These are phyloP conservation scores for Hericium coralloides DNA, from an alignment of 768 basidiomycete species.

Conservation along the genomic window DNA sequence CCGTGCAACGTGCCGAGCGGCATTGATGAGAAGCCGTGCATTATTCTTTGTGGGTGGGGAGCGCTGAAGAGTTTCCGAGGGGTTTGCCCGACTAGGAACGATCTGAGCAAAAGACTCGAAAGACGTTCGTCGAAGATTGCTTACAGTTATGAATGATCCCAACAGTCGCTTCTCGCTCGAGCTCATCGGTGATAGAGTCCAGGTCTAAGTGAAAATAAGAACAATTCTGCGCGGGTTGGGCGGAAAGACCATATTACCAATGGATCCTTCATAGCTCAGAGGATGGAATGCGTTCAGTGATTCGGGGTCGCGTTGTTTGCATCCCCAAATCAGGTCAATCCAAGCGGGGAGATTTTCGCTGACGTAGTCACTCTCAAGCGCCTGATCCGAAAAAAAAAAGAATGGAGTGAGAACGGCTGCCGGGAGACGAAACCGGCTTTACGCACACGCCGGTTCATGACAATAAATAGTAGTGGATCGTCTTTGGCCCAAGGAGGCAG, in stretches of 20 bases:
- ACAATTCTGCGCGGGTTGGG: neutral
- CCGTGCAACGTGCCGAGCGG: conserved; percentile 68
- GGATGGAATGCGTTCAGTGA: conserved; percentile 88
- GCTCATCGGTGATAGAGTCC: conserved; percentile 75
- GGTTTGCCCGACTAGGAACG: conserved; percentile 72
- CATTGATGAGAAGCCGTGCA: conserved; percentile 63
- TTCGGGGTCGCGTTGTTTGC: conserved; percentile 69
- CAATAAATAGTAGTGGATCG: conserved; percentile 78
- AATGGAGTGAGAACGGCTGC: neutral
- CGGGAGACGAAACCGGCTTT: neutral
- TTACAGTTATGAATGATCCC: conserved; percentile 93
- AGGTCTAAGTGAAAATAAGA: conserved; percentile 42
- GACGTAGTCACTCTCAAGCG: conserved; percentile 81
- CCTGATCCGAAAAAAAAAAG: conserved; percentile 32
- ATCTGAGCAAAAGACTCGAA: no score
- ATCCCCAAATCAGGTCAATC: conserved; percentile 94
- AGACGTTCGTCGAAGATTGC: conserved; percentile 10
- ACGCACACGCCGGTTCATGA: conserved; percentile 61
- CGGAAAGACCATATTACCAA: conserved; percentile 38
- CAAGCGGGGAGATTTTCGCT: conserved; percentile 78
- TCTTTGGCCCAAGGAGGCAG: conserved; percentile 85
- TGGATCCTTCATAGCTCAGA: conserved; percentile 85
- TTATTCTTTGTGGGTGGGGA: conserved; percentile 69
- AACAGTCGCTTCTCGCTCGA: conserved; percentile 86
- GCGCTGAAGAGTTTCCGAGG: conserved; percentile 74